Evolutionary conservation across 495 filamentous ascomycete species (phyloP), one percentile per base, ranked within the genome.

Genomic region (Podospora didyma): DNA sequence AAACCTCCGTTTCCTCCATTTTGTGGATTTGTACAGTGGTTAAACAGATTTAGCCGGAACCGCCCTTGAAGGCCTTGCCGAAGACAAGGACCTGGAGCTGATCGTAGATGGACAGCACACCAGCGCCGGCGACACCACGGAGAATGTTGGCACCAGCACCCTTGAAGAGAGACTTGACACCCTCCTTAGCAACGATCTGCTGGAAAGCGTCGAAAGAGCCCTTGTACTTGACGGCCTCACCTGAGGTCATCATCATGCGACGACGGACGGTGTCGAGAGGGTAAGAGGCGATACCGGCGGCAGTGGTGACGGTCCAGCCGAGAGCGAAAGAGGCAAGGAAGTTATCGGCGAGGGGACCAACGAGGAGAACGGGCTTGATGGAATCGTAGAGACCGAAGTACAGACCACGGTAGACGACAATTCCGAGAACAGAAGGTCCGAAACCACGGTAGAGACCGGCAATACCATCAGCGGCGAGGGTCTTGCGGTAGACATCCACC

Each of bases 301-400:
- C 93, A 79, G 95, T 98, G 79, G 94, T 97, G 83, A 98, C 95
- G 81, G 84, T 83, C 94, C 94, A 98, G 75, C 94, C 95, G 82
- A 98, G 92, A 70, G 84, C 67, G 92, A 97, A 98, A 54, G 94
- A 97, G 74, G 94, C 94, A 64, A 97, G 79, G 91, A 98, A 98
- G 87, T 91, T 96, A 81, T 91, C 90, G 81, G 91, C 87, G 68
- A 98, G 92, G 72, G 82, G 58, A 71, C 94, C 94, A 73, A 88
- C 84, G 51, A 98, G 90, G 78, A 97, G 74, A 76, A 97, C 89
- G 66, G 94, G 94, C 90, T 98, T 98, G 84, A 98, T 87, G 65
- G 94, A 98, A 81, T 97, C 94, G 92, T 98, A 97, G 89, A 98
- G 89, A 73, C 94, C 94, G 88, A 98, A 98, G 90, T 98, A 98